A percentile compares a stretch with the other conserved stretches of the same genome.
Conservation (phyloP, 2,329 filamentous ascomycete species). For the Raffaelea deltoideospora region DNA sequence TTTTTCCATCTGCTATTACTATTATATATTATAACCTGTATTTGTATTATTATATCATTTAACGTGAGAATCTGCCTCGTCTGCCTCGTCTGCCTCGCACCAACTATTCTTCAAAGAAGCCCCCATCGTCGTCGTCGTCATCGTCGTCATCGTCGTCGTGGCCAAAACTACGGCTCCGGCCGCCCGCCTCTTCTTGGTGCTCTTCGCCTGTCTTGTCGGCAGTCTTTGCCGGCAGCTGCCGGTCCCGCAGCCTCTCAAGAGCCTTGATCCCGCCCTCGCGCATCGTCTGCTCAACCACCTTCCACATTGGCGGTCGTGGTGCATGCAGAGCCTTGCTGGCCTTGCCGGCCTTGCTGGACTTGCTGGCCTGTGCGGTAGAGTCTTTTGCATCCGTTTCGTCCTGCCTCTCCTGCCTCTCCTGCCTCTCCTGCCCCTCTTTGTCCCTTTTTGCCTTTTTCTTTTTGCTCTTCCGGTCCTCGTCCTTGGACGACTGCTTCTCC, state of each 20-base stretch:
- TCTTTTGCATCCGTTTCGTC: not conserved
- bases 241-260: conserved; percentile 40
- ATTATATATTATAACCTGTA: no score
- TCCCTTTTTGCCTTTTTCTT: conserved; percentile 12
- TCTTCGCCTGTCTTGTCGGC: conserved; percentile 4
- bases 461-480: conserved; percentile 9
- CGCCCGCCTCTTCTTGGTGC: conserved; percentile 2
- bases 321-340: conserved; percentile 27
- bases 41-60: no score
- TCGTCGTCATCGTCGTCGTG: not conserved
- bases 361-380: conserved; percentile 8
- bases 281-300: conserved; percentile 48
- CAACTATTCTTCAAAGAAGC: conserved; percentile 51
- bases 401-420: not conserved
- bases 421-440: not conserved
- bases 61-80: no score
- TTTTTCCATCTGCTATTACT: no score
- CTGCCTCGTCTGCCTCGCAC: no score
- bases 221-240: conserved; percentile 16
- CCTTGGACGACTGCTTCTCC: conserved; percentile 12
- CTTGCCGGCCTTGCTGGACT: conserved; percentile 20
- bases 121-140: conserved; percentile 21
- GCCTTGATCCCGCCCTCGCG: conserved; percentile 37
- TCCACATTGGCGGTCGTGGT: conserved; percentile 49
- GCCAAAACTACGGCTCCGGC: not conserved